Evolutionary conservation across 2,329 filamentous ascomycete genomes (phyloP), one percentile per base, ranked within the genome.

Genomic region (Cryphonectria nitschkei): DNA sequence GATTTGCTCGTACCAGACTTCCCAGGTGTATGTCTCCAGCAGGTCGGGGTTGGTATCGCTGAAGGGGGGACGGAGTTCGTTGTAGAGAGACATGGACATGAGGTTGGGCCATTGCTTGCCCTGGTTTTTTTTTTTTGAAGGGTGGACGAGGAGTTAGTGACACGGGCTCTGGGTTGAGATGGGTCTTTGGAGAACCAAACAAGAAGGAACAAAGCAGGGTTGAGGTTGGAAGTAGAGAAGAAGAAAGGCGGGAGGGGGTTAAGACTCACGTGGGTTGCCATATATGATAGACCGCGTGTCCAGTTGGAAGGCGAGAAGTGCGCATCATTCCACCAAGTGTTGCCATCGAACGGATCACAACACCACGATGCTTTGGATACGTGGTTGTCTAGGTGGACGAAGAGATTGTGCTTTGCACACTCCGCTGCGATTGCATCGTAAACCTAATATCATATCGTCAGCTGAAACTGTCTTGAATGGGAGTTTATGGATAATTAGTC

Each of bases 351-450:
- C 0, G 78, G 80, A 11, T 80, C 82, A 74, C 88, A 90, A 76
- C 88, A 90, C 88, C 88, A 90, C 68, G 81, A 81, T 2, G 82
- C 88, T 63, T 81, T 83, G 13, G 86, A 89, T 73, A 90, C 85
- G 76, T 90, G 88, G 75, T 90, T 90, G 77, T 90, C 88, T 0
- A 90, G 80, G 73, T 89, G 86, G 6, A 90, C 80, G 73, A 88
- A 87, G 68, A 90, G 84, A 22, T 87, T 76, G 74, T 89, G 87
- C 34, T 81, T 83, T 0, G 84, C 80, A 43, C 86, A 84, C 75
- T 90, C 89, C 0, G 83, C 85, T 0, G 88, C 89, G 3, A 92
- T 85, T 2, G 88, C 88, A 75, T 92, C 89, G 76, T 87, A 92
- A 0, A 90, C 84, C 66, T 63, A 26, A 22, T 16, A 1, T 6